Conservation (phyloP, 805 yeast species). For the Saturnispora quitensis region DNA sequence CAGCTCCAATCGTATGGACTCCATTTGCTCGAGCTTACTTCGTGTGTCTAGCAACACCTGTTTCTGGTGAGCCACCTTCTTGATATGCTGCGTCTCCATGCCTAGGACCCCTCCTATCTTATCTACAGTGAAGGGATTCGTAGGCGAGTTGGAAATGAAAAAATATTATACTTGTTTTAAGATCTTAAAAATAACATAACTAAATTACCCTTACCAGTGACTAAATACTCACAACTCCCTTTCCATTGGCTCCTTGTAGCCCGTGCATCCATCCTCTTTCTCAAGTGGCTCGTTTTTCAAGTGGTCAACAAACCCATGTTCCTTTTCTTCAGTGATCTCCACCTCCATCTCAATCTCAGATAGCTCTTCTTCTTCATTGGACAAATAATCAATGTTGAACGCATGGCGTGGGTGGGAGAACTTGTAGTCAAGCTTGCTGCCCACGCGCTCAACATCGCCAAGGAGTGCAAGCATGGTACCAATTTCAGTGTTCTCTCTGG, state of each 20-base stretch:
- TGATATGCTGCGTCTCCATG: slow-evolving; percentile 1
- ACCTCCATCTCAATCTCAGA: neutral
- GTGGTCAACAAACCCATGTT: slow-evolving; percentile 16
- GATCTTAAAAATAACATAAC: neutral
- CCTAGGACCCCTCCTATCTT: neutral
- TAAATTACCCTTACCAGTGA: too few species aligned
- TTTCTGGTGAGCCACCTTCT: slow-evolving; percentile 1
- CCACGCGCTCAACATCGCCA: slow-evolving; percentile 2
- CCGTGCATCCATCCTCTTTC: neutral
- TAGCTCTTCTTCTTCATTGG: neutral
- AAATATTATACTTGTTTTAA: neutral
- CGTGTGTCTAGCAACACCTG: neutral
- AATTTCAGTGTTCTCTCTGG: slow-evolving; percentile 79
- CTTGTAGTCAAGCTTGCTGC: slow-evolving; percentile 1
- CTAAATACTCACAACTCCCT: neutral
- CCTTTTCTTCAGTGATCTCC: slow-evolving; percentile 7
- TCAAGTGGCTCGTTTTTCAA: slow-evolving; percentile 11
- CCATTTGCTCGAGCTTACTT: slow-evolving; percentile 14
- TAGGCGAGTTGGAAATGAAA: neutral
- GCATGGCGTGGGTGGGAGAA: neutral
- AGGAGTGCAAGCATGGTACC: slow-evolving; percentile 61
- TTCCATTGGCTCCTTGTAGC: slow-evolving; percentile 10
- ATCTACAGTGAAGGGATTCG: neutral
- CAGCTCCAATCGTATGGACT: slow-evolving; percentile 28
- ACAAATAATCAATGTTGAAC: neutral